phyloP scores from a whole-genome alignment of 306 rosid genomes.

The Cucurbita moschata region DNA sequence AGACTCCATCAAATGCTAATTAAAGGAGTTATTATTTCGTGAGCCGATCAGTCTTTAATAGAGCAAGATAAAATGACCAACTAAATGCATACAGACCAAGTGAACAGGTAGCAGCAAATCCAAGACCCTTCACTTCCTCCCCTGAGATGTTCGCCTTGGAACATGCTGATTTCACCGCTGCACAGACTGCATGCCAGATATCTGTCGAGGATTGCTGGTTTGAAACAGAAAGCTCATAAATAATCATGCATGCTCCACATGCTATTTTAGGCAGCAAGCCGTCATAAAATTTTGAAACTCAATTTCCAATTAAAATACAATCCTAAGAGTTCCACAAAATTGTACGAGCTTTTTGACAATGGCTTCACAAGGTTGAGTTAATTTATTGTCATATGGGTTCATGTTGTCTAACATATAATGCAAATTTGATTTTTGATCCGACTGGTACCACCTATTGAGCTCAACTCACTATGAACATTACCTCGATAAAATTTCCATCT shows the following conservation, averaged over 20 bases:
- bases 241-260: constrained; percentile 9
- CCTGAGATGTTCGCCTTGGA: constrained; percentile 49
- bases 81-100: constrained; percentile 40
- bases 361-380: neutral
- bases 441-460: neutral
- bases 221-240: constrained; percentile 12
- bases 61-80: neutral
- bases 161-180: constrained; percentile 74
- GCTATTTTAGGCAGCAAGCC: neutral
- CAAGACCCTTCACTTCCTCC: constrained; percentile 65
- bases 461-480: constrained; percentile 12
- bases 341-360: neutral
- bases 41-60: neutral
- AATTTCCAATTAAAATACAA: neutral
- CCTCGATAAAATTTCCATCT: constrained; percentile 66
- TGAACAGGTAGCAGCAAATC: constrained; percentile 95
- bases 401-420: neutral
- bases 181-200: constrained; percentile 93
- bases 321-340: neutral
- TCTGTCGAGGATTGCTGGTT: constrained; percentile 97
- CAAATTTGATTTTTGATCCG: neutral
- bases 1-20: neutral
- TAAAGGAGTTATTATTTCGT: neutral
- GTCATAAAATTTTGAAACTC: neutral
- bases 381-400: neutral